Evolutionary conservation across 1,139 yeast genomes (phyloP).

Genomic region (Candida labiduridarum): DNA sequence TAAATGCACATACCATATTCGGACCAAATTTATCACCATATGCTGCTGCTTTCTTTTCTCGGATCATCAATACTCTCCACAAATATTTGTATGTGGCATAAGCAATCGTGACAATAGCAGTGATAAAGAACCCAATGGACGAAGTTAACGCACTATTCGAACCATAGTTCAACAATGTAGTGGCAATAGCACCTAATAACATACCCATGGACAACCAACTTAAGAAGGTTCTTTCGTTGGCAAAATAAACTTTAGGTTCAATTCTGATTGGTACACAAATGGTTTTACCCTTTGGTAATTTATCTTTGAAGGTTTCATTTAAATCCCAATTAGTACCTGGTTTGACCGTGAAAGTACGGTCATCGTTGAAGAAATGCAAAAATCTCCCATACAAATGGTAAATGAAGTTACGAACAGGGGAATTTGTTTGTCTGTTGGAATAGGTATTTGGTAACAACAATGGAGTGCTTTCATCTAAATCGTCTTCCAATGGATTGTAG

Average conservation of each 20-base stretch:
- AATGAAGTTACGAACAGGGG: conserved; percentile 36
- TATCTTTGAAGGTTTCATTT: conserved; percentile 46
- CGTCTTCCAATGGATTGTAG: conserved; percentile 51
- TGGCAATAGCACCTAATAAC: conserved; percentile 73
- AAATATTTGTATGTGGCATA: conserved; percentile 79
- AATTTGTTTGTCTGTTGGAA: conserved; percentile 26
- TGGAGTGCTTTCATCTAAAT: conserved; percentile 47
- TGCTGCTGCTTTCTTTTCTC: conserved; percentile 78
- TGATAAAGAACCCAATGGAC: conserved; percentile 83
- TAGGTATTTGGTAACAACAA: conserved; percentile 43
- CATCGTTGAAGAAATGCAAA: conserved; percentile 58
- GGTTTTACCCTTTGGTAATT: conserved; percentile 76
- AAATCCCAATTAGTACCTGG: conserved; percentile 78
- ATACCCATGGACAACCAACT: conserved; percentile 79
- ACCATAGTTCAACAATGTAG: conserved; percentile 71
- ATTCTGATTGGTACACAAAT: conserved; percentile 79
- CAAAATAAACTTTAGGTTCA: conserved; percentile 84
- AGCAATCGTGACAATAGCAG: conserved; percentile 71
- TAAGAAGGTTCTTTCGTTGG: conserved; percentile 78
- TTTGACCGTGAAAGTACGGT: conserved; percentile 73
- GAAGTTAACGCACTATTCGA: conserved; percentile 72
- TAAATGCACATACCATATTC: conserved; percentile 71
- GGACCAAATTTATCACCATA: conserved; percentile 93
- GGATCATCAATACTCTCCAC: conserved; percentile 81
- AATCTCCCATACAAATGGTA: conserved; percentile 39